Conservation (phyloP, 106 monocot genomes). For the Phalaenopsis aphrodite region DNA sequence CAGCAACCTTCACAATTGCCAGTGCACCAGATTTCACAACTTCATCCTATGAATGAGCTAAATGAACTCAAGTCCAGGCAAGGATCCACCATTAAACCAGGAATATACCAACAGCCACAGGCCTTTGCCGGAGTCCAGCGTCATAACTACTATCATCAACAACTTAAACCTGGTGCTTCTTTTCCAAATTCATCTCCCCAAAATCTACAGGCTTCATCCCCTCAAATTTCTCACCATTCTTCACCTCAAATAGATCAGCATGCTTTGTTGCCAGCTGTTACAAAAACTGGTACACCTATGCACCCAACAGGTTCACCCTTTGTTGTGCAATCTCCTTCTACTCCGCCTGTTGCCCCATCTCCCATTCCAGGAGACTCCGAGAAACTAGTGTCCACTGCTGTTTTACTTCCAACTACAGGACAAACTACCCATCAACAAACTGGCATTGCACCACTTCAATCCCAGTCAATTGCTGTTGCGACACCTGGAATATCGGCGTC, state of each 20-base stretch:
- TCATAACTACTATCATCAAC: constrained; percentile 58
- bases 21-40: constrained; percentile 45
- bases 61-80: constrained; percentile 68
- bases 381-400: constrained; percentile 40
- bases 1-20: constrained; percentile 40
- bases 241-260: constrained; percentile 92
- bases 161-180: constrained; percentile 42
- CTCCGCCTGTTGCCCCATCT: constrained; percentile 68
- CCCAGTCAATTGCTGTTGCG: constrained; percentile 49
- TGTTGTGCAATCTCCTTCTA: constrained; percentile 70
- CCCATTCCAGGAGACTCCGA: constrained; percentile 68
- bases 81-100: constrained; percentile 50
- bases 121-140: constrained; percentile 39
- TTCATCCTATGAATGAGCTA: constrained; percentile 60
- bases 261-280: constrained; percentile 35
- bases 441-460: constrained; percentile 20
- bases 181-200: constrained; percentile 87
- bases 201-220: constrained; percentile 73
- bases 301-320: constrained; percentile 69
- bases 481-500: constrained; percentile 96
- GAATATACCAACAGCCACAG: constrained; percentile 44
- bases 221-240: constrained; percentile 89
- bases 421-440: constrained; percentile 28
- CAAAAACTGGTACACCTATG: constrained; percentile 67
- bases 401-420: constrained; percentile 32